Percentiles rank a stretch among this genome's conserved stretches.
Conservation (phyloP, 129 eudicot species). For the Flaveria trinervia region DNA sequence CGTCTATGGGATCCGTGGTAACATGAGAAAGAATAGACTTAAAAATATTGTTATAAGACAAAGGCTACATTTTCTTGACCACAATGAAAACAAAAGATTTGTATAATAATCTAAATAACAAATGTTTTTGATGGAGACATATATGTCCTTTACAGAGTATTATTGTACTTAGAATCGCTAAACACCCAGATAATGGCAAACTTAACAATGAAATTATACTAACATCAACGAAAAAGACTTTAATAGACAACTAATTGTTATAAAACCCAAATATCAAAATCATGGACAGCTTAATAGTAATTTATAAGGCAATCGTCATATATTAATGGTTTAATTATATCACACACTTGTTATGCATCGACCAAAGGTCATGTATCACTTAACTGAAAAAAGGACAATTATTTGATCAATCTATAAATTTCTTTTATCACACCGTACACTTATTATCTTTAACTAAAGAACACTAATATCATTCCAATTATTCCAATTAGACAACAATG, state of each 20-base stretch:
- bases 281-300: neutral
- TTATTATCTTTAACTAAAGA: neutral
- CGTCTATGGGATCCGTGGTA: no score
- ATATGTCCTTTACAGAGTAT: neutral
- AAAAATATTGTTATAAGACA: neutral
- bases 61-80: neutral
- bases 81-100: neutral
- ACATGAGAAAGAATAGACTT: no score
- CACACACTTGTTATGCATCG: neutral
- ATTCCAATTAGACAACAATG: neutral
- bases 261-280: neutral
- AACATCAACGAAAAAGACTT: neutral
- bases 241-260: neutral
- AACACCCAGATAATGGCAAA: neutral
- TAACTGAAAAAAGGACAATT: neutral
- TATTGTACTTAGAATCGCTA: neutral
- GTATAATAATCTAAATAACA: neutral
- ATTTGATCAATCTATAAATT: neutral
- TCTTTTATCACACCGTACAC: neutral
- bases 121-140: neutral
- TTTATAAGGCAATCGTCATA: neutral
- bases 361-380: neutral
- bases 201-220: neutral
- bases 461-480: neutral
- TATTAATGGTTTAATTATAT: neutral